Base-by-base conservation (phyloP, 352 stramenopile genomes). In the Globisporangium parvum region DNA sequence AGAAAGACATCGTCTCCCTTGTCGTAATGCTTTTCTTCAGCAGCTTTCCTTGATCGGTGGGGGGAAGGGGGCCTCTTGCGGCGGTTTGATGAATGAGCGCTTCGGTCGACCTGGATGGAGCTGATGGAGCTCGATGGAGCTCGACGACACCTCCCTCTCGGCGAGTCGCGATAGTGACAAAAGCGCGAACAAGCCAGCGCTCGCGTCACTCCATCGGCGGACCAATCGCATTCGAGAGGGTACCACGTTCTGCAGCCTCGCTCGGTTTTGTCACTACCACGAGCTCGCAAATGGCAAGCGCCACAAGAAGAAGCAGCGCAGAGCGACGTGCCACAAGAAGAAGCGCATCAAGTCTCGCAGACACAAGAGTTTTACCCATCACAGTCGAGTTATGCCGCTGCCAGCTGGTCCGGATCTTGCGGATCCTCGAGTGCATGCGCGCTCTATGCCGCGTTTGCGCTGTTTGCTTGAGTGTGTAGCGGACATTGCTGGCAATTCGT, bases 1-100 rank as follows among this genome's bases (percentile, higher is more conserved):
- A 91, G 80, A 91, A 91, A 91, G 80, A 87, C 80, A 91, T 91
- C 70, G 80, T 87, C 78, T 88, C 72, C 76, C 76, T 85, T 77
- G 75, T 80, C 53, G 73, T 47, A 71, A 73, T 87, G 69, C 77
- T 87, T 72, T 81, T 78, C 73, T 77, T 71, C 57, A 80, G 65
- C 72, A 87, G 79, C 77, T 75, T 71, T 77, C 68, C 70, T 82
- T 70, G 75, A 57, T 71, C 71, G 65, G 66, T 60, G 66, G 63
- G 62, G 75, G 77, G 71, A 63, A 71, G 73, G 79, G 75, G 75
- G 75, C 73, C 69, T 77, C 60, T 66, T 77, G 80, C 77, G 80
- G 77, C 75, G 65, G 72, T 75, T 78, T 80, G 68, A 71, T 69
- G 67, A 87, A 89, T 89, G 79, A 56, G 42, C 18, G 15, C 24